Evolutionary conservation across 2,329 filamentous ascomycete species (phyloP).

Genomic region (Uncinocarpus reesii): DNA sequence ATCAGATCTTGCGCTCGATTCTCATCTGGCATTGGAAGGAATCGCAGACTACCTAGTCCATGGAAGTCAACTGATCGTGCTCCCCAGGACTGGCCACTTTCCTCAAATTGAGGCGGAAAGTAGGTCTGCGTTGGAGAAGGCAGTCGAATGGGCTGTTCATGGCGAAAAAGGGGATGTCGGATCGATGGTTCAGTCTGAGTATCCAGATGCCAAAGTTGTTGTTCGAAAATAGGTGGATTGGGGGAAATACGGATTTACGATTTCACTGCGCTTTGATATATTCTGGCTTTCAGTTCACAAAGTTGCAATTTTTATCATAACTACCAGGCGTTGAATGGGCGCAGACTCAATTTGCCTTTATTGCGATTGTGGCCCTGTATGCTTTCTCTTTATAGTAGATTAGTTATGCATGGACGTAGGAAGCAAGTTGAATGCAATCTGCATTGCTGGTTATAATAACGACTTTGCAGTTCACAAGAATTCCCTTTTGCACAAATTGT

Average conservation of each 20-base stretch:
- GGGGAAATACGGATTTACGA: too few species aligned
- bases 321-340: too few species aligned
- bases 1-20: slow-evolving; percentile 43
- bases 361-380: too few species aligned
- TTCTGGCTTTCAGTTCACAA: neutral
- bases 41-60: slow-evolving; percentile 43
- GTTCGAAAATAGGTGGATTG: slow-evolving; percentile 23
- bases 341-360: too few species aligned
- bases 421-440: too few species aligned
- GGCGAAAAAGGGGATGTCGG: slow-evolving; percentile 32
- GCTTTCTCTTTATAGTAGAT: too few species aligned
- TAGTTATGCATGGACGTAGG: too few species aligned
- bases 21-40: slow-evolving; percentile 42
- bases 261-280: neutral
- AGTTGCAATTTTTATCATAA: too few species aligned
- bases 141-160: slow-evolving; percentile 31
- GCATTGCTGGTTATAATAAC: too few species aligned
- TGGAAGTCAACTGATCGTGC: slow-evolving; percentile 42
- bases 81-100: slow-evolving; percentile 46
- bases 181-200: slow-evolving; percentile 23
- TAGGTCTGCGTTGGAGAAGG: slow-evolving; percentile 34
- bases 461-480: too few species aligned
- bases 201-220: slow-evolving; percentile 26
- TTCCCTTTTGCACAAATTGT: too few species aligned
- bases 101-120: slow-evolving; percentile 41